phyloP scores from a whole-genome alignment of 1,284 basidiomycete genomes.

The Ceratobasidium sp. region DNA sequence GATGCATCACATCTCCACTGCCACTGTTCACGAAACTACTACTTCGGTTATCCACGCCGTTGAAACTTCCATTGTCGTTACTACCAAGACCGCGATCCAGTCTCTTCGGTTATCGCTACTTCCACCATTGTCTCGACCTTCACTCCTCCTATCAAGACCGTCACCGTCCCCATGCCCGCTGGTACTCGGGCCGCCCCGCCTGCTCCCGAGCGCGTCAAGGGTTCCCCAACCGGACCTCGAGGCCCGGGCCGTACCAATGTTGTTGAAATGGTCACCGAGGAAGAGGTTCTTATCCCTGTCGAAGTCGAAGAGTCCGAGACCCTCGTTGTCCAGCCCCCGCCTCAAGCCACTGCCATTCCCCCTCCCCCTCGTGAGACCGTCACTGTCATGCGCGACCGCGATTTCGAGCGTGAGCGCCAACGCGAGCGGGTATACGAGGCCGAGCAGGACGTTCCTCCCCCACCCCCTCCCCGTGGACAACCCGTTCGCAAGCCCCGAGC shows the following conservation, averaged over 20 bases:
- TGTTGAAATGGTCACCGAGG: conserved; percentile 66
- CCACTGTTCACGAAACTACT: conserved; percentile 44
- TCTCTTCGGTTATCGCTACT: conserved; percentile 63
- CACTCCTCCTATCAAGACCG: conserved; percentile 58
- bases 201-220: conserved; percentile 57
- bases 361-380: conserved; percentile 30
- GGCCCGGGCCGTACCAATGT: conserved; percentile 59
- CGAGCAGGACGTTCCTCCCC: conserved; percentile 4
- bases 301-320: conserved; percentile 39
- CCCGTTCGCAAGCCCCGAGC: conserved; percentile 25
- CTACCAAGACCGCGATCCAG: conserved; percentile 60
- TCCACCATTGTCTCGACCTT: conserved; percentile 65
- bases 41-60: conserved; percentile 46
- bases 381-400: conserved; percentile 29
- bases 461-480: not conserved
- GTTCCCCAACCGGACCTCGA: conserved; percentile 52
- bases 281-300: conserved; percentile 36
- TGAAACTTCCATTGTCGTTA: conserved; percentile 65
- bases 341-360: conserved; percentile 17
- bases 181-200: conserved; percentile 78
- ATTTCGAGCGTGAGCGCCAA: conserved; percentile 16
- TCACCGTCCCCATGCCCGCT: conserved; percentile 74
- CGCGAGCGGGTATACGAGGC: not conserved
- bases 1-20: conserved; percentile 47
- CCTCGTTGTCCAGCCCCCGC: conserved; percentile 11